Evolutionary conservation across 768 basidiomycete species (phyloP), one percentile per base, ranked within the genome.

Genomic region (Leccinum truebloodii): DNA sequence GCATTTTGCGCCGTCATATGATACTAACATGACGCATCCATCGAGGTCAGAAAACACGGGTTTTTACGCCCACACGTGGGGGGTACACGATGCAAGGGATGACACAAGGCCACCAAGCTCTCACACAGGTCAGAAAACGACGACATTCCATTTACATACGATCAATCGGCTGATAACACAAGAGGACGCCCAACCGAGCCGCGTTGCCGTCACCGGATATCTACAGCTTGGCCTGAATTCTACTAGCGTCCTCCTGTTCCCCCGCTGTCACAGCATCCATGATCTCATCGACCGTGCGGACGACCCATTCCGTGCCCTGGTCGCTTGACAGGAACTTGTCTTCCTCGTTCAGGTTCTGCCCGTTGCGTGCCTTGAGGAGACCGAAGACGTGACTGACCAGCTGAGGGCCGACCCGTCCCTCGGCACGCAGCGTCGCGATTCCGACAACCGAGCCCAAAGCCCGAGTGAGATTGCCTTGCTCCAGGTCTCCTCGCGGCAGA

Each of bases 311-410:
- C 20, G 90, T 84, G 35, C 94, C 94, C 73, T 94, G 90, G 70
- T 94, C 93, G 61, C 83, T 89, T 24, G 89, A 80, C 44, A 95
- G 82, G 88, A 89, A 95, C 59, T 76, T 79, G 71, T 93, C 92
- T 73, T 89, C 90, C 66, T 83, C 81, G 65, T 76, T 86, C 64
- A 85, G 78, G 37, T 81, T 80, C 55, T 83, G 81, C 51, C 79
- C 78, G 52, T 82, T 69, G 58, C 89, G 87, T 22, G 92, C 90
- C 75, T 95, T 96, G 70, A 94, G 86, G 65, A 96, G 82, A 13
- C 94, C 94, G 74, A 92, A 94, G 53, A 90, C 88, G 72, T 96
- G 94, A 73, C 92, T 94, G 12, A 79, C 88, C 59, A 96, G 80
- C 73, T 96, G 94, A 7, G 94, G 92, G 24, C 86, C 92, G 62